Conservation (phyloP, 78 protist genomes). For the Isochrysis galbana region DNA sequence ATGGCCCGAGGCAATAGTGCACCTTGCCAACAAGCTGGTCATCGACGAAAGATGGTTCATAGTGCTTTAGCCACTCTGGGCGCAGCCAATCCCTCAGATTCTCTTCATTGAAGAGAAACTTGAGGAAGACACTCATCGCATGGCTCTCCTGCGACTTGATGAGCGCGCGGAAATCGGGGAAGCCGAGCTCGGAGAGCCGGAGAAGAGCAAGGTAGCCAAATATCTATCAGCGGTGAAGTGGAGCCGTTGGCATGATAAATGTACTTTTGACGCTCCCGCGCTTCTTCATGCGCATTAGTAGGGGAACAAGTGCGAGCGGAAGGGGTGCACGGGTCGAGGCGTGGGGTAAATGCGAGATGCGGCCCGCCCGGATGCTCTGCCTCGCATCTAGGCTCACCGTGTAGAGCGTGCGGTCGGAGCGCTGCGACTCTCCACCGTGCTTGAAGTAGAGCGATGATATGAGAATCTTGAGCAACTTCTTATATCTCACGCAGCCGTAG, state of each 20-base stretch:
- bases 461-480: conserved; percentile 20
- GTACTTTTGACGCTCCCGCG: too few species aligned
- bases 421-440: not conserved
- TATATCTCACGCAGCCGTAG: not conserved
- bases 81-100: not conserved
- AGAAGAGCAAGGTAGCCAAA: not conserved
- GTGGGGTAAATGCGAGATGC: too few species aligned
- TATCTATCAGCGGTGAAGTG: too few species aligned
- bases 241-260: too few species aligned
- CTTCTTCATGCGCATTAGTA: too few species aligned
- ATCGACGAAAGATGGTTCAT: not conserved
- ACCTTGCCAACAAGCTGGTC: not conserved
- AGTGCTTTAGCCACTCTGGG: not conserved
- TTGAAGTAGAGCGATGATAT: not conserved
- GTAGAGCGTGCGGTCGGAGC: not conserved
- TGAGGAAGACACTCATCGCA: not conserved
- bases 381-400: too few species aligned
- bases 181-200: conserved; percentile 1
- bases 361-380: too few species aligned
- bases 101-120: conserved; percentile 1
- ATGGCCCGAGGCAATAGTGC: too few species aligned
- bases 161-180: not conserved
- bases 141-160: not conserved
- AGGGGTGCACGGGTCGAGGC: too few species aligned
- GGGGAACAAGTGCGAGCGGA: too few species aligned